phyloP scores from a whole-genome alignment of 208 protist genomes.

The Acanthamoeba polyphaga region DNA sequence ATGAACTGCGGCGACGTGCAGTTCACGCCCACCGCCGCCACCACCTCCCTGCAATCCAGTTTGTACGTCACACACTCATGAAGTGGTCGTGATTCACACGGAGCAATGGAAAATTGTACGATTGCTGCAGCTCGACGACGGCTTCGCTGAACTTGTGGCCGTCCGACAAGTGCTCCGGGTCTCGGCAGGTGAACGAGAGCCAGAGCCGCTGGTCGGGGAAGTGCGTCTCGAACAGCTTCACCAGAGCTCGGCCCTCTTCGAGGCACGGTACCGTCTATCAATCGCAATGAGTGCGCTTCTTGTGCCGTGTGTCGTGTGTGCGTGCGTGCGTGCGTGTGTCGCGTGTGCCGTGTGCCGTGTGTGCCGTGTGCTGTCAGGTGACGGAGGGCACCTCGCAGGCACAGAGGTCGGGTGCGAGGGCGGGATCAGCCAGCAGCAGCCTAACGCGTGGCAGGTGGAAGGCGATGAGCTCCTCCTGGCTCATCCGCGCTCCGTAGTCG shows the following conservation, averaged over 20 bases:
- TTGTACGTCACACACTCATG: too few species aligned
- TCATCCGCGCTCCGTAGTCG: background rate
- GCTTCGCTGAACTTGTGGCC: constrained; percentile 12
- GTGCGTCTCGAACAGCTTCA: constrained; percentile 7
- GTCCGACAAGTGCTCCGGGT: background rate
- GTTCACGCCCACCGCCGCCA: constrained; percentile 53
- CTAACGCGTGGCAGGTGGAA: background rate
- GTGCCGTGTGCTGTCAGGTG: background rate
- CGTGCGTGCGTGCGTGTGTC: too few species aligned
- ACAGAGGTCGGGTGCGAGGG: constrained; percentile 41
- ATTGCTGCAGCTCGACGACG: background rate
- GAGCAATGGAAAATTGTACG: background rate
- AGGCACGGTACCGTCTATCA: constrained; percentile 41
- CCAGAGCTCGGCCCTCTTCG: constrained; percentile 19
- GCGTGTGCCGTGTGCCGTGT: too few species aligned
- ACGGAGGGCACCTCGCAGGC: constrained; percentile 27
- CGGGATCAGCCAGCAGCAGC: background rate
- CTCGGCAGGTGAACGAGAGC: constrained; percentile 27
- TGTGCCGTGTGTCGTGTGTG: too few species aligned
- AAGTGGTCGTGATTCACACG: background rate
- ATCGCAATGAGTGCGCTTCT: background rate
- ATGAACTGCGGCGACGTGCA: constrained; percentile 23
- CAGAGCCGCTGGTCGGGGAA: constrained; percentile 25
- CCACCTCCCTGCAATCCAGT: background rate
- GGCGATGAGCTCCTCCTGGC: background rate